Conservation (phyloP, 805 yeast genomes). For the Lipomyces starkeyi region DNA sequence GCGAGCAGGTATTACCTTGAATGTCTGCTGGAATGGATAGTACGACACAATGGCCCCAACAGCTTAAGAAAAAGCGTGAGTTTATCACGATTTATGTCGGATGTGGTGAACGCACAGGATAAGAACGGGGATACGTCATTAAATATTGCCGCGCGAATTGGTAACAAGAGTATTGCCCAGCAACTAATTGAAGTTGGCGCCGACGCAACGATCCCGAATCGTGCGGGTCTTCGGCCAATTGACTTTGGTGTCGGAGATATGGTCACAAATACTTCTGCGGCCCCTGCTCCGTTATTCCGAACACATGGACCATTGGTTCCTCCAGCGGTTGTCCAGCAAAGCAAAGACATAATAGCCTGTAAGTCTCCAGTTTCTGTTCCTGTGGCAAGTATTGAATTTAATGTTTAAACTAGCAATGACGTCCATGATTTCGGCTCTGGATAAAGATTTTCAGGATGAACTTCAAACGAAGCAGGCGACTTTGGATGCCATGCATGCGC, state of each 20-base stretch:
- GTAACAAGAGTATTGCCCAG: constrained; percentile 78
- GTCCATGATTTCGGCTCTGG: constrained; percentile 57
- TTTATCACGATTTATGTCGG: constrained; percentile 64
- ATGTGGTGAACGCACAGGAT: constrained; percentile 87
- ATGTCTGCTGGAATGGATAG: constrained; percentile 77
- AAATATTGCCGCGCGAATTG: constrained; percentile 89
- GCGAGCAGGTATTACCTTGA: constrained; percentile 78
- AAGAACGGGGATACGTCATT: constrained; percentile 93
- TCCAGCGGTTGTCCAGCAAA: constrained; percentile 40
- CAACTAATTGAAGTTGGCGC: constrained; percentile 89
- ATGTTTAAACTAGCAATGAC: constrained; percentile 50
- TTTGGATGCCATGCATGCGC: constrained; percentile 59
- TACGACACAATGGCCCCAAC: constrained; percentile 56
- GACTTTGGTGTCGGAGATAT: constrained; percentile 71
- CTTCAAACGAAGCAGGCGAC: constrained; percentile 58
- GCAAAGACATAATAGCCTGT: constrained; percentile 53
- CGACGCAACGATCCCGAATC: constrained; percentile 75
- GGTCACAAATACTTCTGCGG: constrained; percentile 6
- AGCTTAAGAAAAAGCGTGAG: constrained; percentile 47
- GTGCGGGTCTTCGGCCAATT: constrained; percentile 81
- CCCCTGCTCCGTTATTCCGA: background rate
- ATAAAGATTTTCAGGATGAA: constrained; percentile 65
- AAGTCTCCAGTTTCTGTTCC: constrained; percentile 5
- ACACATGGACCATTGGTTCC: constrained; percentile 20
- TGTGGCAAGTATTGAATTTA: background rate